phyloP scores from a whole-genome alignment of 805 yeast species.

The Vanderwaltozyma polyspora region DNA sequence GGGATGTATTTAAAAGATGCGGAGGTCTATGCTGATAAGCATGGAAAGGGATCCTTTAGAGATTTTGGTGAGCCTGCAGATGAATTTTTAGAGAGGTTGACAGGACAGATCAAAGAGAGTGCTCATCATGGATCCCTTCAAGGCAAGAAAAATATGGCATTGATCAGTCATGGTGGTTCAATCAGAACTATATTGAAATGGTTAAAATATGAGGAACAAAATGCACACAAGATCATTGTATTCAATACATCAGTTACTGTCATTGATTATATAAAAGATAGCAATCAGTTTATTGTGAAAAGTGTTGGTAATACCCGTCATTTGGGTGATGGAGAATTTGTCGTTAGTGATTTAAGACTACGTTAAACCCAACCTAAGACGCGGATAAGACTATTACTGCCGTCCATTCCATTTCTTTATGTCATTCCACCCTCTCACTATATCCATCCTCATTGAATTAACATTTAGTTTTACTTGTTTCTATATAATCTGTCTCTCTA shows the following conservation, averaged over 20 bases:
- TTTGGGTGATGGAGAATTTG: slow-evolving; percentile 43
- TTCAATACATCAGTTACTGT: slow-evolving; percentile 66
- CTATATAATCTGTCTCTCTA: no score
- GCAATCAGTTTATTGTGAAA: slow-evolving; percentile 34
- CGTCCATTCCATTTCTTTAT: no score
- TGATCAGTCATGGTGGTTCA: slow-evolving; percentile 77
- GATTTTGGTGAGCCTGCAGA: slow-evolving; percentile 53
- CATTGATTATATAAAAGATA: slow-evolving; percentile 41
- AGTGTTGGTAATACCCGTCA: slow-evolving; percentile 59
- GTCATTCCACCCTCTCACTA: no score
- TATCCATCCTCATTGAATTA: no score
- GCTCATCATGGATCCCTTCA: slow-evolving; percentile 28
- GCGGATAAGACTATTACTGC: no score
- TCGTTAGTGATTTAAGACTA: slow-evolving; percentile 37
- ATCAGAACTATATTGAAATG: slow-evolving; percentile 49
- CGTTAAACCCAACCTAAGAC: no score
- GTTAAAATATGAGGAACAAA: slow-evolving; percentile 34
- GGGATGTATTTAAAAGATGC: slow-evolving; percentile 68
- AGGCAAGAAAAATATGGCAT: slow-evolving; percentile 36
- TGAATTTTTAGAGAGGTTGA: slow-evolving; percentile 39
- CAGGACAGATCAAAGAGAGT: slow-evolving; percentile 33
- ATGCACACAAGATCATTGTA: slow-evolving; percentile 41
- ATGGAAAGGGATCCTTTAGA: slow-evolving; percentile 44
- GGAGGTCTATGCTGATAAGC: slow-evolving; percentile 34
- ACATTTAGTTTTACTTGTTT: no score